Evolutionary conservation across 352 stramenopile genomes (phyloP), one percentile per base, ranked within the genome.

Genomic region (Phytophthora fragariae): DNA sequence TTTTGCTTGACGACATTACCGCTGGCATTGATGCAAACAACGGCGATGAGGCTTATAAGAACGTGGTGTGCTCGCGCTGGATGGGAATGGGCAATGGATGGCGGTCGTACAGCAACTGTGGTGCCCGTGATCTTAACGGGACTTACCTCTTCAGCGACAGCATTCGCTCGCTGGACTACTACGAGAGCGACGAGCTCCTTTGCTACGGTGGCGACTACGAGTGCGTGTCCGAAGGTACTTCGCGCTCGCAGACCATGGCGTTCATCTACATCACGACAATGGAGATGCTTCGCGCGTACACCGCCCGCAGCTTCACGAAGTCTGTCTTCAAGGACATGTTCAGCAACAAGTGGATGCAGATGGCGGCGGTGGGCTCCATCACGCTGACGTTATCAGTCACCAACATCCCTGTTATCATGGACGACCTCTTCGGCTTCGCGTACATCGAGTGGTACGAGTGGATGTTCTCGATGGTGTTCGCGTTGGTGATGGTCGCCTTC

Each of bases 301-400:
- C 86, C 8, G 86, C 84, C 24, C 83, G 86, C n/a, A 93, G 84
- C 73, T 93, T 93, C 59, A 92, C 83, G 0, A 91, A 93, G 63
- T 89, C 84, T 29, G 77, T 93, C 9, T 93, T 90, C 66, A 75
- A 86, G 41, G 75, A 91, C 61, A 82, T 90, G 54, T 90, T 92
- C 68, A 73, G 81, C 58, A 93, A 93, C 77, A 93, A 93, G 81
- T 93, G 81, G 81, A 92, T 93, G 84, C 83, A 91, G 59, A 86
- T 84, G 72, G 86, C 86, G 24, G 84, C 86, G 35, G 63, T 92
- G 14, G 86, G 84, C 15, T 91, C 83, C 8, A 49, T 93, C 8
- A 68, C 75, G 1, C 56, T 93, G 46, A 93, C 86, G n/a, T 27
- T 92, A 0, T 88, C 76, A 3, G 83, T 93, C 63, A 93, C 84